phyloP scores from a whole-genome alignment of 1,284 basidiomycete genomes.

The Ustilago cynodontis region DNA sequence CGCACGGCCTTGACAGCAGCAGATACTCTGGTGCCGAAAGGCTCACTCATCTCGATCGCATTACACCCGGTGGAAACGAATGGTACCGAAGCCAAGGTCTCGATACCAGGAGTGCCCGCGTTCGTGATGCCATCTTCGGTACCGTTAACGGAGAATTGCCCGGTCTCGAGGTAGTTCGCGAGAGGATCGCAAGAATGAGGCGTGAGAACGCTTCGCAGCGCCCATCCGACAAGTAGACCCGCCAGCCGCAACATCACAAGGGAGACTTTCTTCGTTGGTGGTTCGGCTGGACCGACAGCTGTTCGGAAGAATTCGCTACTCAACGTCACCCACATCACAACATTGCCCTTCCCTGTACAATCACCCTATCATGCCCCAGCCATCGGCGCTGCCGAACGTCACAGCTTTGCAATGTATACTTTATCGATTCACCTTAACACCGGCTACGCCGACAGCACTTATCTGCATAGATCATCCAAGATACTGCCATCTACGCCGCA shows the following conservation, averaged over 20 bases:
- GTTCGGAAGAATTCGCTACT: background rate
- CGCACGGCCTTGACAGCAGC: conserved; percentile 36
- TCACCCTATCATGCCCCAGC: conserved; percentile 5
- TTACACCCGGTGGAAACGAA: conserved; percentile 45
- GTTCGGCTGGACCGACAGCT: background rate
- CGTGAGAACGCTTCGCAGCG: conserved; percentile 19
- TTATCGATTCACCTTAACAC: background rate
- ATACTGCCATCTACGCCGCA: background rate
- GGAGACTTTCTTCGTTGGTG: background rate
- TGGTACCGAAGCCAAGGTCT: conserved; percentile 54
- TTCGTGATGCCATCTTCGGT: conserved; percentile 69
- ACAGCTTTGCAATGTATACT: background rate
- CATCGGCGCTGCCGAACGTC: background rate
- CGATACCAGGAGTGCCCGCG: conserved; percentile 54
- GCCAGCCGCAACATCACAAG: background rate
- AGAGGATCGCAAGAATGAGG: conserved; percentile 52
- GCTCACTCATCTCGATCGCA: conserved; percentile 40
- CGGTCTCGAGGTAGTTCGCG: conserved; percentile 66
- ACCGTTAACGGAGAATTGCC: conserved; percentile 65
- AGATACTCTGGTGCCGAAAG: conserved; percentile 52
- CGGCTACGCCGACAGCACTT: conserved; percentile 5
- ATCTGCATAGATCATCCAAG: background rate
- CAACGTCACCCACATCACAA: background rate
- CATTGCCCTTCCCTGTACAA: background rate
- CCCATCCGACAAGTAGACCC: conserved; percentile 11